Base-by-base conservation (phyloP, 306 rosid genomes). In the Pterocarpus santalinus region DNA sequence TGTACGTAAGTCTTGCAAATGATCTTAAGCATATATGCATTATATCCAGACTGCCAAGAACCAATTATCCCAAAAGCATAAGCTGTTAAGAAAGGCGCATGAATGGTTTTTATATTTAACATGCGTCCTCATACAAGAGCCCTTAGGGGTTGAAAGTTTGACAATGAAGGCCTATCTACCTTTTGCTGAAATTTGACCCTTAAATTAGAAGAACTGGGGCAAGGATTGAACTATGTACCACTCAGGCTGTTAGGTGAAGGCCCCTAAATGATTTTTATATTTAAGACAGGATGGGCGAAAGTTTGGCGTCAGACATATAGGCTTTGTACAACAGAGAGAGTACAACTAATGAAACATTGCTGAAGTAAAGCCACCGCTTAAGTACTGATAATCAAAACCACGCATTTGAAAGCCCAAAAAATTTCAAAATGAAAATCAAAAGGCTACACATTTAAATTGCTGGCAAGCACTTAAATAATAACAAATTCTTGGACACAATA, bases 1-100 rank as follows among this genome's bases (percentile, higher is more conserved):
- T 30, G 32, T 28, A 67, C 33, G 8, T 30, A 69, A 56, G 58
- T 55, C 65, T 49, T 63, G 46, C 58, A 70, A n/a, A 39, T 73
- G 47, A 65, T 12, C 80, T 17, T 51, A 35, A 1, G 35, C 16
- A 67, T 52, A 73, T 57, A 72, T 36, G 46, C 22, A 4, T 17
- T 51, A 30, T 7, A 4, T 30, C 38, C 15, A 4, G 69, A 35
- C 14, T 30, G 28, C 39, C 28, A 16, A 47, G 15, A 46, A 8
- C 51, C 51, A 46, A 46, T 46, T 46, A 46, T 46, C 51, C 51
- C 51, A 46, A 46, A 9, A 46, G 51, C 51, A 46, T 46, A 39
- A 39, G 4, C 4, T 3, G 28, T 22, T 22, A 22, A 22, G 28
- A 22, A 22, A 22, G 28, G 28, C 28, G 28, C 28, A 22, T 22